Base-by-base conservation (phyloP, 1,284 basidiomycete genomes). In the Papiliotrema laurentii region DNA sequence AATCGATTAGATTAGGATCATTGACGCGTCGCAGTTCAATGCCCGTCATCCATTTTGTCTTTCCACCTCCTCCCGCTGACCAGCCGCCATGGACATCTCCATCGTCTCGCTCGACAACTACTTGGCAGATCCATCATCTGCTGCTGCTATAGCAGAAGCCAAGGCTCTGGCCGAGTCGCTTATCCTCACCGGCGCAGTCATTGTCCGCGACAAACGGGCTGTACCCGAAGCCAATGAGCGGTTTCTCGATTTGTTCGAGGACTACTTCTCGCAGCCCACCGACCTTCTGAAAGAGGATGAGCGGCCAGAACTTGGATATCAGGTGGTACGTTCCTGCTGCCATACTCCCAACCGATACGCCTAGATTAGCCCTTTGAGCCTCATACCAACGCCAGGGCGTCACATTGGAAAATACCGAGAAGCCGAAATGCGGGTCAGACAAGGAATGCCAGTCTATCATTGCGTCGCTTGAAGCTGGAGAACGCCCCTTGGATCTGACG, bases 391-490 rank as follows among this genome's bases (percentile, higher is more conserved):
- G 14, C 41, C 44, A 89, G 54, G 89, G 89, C 1, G 88, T 89
- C 10, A 91, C 89, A 1, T 81, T 93, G 19, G 90, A 93, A 74
- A 89, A 91, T 69, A 94, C 89, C 0, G 90, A 94, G 74, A 90
- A 89, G 66, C 88, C 88, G 7, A 89, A 87, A 69, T 92, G 89
- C 70, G 84, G 39, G 79, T 83, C 40, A 5, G 62, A 68, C 53
- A 63, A 66, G 26, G 66, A 65, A 39, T 71, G 68, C 43, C 47
- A 63, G 48, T 55, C 63, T 39, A 62, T 76, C 59, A 72, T 77
- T 57, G 56, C 60, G 30, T 43, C 50, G 1, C 77, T 94, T 21
- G 86, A 85, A 34, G 82, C 83, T 1, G 73, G 78, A 0, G 87
- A 94, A 64, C 74, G 91, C 30, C 90, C 91, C 2, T 71, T 94